These are phyloP conservation scores for Ogataea chonburiensis DNA, from an alignment of 805 yeast genomes.

Conservation along the genomic window DNA sequence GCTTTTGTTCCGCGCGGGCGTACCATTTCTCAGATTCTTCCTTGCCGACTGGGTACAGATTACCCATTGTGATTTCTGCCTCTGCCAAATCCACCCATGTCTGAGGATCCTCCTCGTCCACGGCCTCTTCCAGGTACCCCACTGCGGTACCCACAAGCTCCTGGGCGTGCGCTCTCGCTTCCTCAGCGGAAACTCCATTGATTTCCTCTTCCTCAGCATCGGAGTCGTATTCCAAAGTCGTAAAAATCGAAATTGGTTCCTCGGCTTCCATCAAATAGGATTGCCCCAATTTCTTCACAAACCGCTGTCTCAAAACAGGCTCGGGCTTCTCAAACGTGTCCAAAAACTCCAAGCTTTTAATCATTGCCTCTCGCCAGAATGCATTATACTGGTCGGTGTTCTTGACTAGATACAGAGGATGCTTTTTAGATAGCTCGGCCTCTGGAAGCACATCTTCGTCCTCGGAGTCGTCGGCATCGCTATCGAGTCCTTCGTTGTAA, in stretches of 20 bases:
- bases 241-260: constrained; percentile 52
- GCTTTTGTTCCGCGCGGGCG: constrained; percentile 62
- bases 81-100: constrained; percentile 86
- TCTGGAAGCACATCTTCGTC: constrained; percentile 33
- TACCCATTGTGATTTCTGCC: constrained; percentile 77
- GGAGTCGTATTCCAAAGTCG: constrained; percentile 58
- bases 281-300: constrained; percentile 58
- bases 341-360: constrained; percentile 35
- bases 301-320: constrained; percentile 17
- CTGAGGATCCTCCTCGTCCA: constrained; percentile 72
- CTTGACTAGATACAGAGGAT: constrained; percentile 52
- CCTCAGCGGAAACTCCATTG: constrained; percentile 38
- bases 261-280: constrained; percentile 65
- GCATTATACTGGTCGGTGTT: constrained; percentile 42
- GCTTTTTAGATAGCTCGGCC: constrained; percentile 42
- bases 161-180: constrained; percentile 52
- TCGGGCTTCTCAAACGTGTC: constrained; percentile 23
- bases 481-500: constrained; percentile 58
- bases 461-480: constrained; percentile 49
- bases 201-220: constrained; percentile 40
- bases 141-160: constrained; percentile 53
- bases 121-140: constrained; percentile 53
- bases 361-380: constrained; percentile 55
- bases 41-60: constrained; percentile 62
- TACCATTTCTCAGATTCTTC: constrained; percentile 67